Conservation (phyloP, 2,329 filamentous ascomycete species). For the Phaeoacremonium minimum region DNA sequence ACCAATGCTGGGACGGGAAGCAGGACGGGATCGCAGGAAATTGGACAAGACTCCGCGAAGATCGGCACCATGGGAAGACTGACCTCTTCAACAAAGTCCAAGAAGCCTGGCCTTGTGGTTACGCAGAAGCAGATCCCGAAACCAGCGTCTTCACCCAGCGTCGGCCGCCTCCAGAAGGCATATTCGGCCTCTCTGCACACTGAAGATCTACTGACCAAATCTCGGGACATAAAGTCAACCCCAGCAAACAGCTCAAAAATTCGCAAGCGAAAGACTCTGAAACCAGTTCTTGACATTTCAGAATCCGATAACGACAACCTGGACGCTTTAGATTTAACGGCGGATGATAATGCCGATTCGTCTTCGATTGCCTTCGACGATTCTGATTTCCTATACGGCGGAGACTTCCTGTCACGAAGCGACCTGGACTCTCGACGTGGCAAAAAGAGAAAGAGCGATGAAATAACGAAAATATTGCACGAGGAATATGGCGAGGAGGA, state of each 20-base stretch:
- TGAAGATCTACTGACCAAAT: constrained; percentile 7
- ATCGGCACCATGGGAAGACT: constrained; percentile 39
- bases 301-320: constrained; percentile 28
- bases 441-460: constrained; percentile 49
- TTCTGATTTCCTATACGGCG: too few relatives aligned
- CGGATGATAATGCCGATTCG: constrained; percentile 20
- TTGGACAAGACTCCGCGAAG: constrained; percentile 16
- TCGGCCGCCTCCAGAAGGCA: constrained; percentile 25
- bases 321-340: constrained; percentile 30
- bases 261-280: constrained; percentile 11
- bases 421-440: constrained; percentile 32
- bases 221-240: constrained; percentile 10
- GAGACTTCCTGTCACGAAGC: constrained; percentile 36
- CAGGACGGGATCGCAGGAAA: not conserved
- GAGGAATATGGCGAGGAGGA: constrained; percentile 25
- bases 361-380: constrained; percentile 28
- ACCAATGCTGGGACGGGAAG: constrained; percentile 8
- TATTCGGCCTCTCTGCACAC: constrained; percentile 27
- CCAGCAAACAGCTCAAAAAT: constrained; percentile 3
- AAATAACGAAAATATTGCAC: constrained; percentile 27
- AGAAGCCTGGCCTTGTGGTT: constrained; percentile 37
- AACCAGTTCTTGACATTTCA: constrained; percentile 25
- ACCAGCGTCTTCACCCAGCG: constrained; percentile 28
- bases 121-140: constrained; percentile 36
- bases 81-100: constrained; percentile 36